phyloP scores from a whole-genome alignment of 257 asterid species.

The Solanum ossicruentum region DNA sequence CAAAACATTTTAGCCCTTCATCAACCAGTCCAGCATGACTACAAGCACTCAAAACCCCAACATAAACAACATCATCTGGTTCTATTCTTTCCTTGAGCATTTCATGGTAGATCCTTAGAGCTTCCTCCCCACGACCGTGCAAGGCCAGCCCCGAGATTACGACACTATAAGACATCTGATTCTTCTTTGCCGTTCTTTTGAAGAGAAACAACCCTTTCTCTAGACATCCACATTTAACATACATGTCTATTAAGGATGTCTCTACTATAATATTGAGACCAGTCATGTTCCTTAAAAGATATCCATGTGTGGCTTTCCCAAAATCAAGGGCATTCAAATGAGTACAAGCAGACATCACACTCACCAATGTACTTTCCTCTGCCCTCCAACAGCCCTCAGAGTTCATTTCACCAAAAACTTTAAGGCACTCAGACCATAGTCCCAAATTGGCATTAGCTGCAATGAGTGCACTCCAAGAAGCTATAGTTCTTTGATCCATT shows the following conservation, averaged over 20 bases:
- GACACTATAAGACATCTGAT: conserved; percentile 49
- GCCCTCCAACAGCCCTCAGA: conserved; percentile 36
- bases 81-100: conserved; percentile 46
- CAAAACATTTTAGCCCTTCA: conserved; percentile 35
- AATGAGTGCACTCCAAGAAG: conserved; percentile 86
- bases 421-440: conserved; percentile 53
- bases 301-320: conserved; percentile 51
- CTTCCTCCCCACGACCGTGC: conserved; percentile 52
- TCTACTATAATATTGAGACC: conserved; percentile 55
- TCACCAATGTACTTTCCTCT: conserved; percentile 73
- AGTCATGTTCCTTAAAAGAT: conserved; percentile 41
- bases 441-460: conserved; percentile 48
- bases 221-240: conserved; percentile 51
- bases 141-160: conserved; percentile 57
- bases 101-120: conserved; percentile 29
- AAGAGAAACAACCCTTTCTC: conserved; percentile 51
- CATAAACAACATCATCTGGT: conserved; percentile 62
- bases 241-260: conserved; percentile 60
- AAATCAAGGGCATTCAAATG: conserved; percentile 45
- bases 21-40: conserved; percentile 50
- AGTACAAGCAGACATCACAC: conserved; percentile 60
- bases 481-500: conserved; percentile 43
- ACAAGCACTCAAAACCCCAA: conserved; percentile 61
- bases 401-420: conserved; percentile 36
- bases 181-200: conserved; percentile 25